Conservation (phyloP, 108 stramenopile genomes). For the Craspedostauros australis region DNA sequence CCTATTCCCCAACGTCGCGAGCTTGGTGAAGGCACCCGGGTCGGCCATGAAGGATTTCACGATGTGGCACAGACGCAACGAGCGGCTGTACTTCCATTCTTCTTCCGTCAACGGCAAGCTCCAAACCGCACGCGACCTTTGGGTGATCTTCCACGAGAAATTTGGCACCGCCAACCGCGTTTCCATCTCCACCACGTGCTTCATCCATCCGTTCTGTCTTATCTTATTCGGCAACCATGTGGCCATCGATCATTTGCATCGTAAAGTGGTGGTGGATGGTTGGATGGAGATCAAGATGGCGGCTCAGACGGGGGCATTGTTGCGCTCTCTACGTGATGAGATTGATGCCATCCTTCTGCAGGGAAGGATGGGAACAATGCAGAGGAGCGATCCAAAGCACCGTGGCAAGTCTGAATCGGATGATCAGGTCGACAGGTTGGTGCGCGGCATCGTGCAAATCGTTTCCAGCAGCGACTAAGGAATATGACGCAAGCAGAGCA, state of each 20-base stretch:
- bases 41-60: conserved; percentile 1
- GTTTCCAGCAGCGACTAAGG: too few species aligned
- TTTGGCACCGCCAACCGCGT: conserved; percentile 59
- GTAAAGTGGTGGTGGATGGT: conserved; percentile 54
- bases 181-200: conserved; percentile 50
- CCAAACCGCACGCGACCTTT: conserved; percentile 12
- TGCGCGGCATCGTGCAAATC: too few species aligned
- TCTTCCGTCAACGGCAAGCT: conserved; percentile 47
- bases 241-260: conserved; percentile 47
- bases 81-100: conserved; percentile 52
- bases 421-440: too few species aligned
- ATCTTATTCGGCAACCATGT: conserved; percentile 58
- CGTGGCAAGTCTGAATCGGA: too few species aligned
- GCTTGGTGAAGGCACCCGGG: conserved; percentile 21
- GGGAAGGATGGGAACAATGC: neutral
- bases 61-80: conserved; percentile 44
- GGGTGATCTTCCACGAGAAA: conserved; percentile 72
- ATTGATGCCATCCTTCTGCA: conserved; percentile 15
- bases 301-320: conserved; percentile 59
- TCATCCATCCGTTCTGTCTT: conserved; percentile 55
- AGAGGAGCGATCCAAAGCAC: neutral
- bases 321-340: conserved; percentile 39
- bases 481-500: too few species aligned
- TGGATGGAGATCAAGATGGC: conserved; percentile 65
- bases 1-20: conserved; percentile 88